Evolutionary conservation across 345 rosid species (phyloP).

Genomic region (Bruguiera sexangula): DNA sequence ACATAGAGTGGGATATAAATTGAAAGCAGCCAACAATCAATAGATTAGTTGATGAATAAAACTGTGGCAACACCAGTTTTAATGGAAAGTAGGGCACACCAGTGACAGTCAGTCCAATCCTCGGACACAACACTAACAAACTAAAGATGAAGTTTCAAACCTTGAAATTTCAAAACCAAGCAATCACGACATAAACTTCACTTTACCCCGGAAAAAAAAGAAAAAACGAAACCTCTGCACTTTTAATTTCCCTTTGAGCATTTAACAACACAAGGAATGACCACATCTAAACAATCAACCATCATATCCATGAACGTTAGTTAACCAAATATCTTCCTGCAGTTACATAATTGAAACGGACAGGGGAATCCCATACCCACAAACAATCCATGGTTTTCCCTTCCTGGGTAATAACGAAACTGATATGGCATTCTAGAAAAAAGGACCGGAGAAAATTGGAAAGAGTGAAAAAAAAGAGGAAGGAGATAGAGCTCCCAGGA

Average conservation of each 20-base stretch:
- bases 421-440: neutral
- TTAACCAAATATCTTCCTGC: neutral
- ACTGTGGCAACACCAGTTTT: too few relatives aligned
- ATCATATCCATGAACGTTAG: neutral
- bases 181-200: neutral
- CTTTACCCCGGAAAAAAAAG: neutral
- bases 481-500: too few relatives aligned
- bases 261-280: neutral
- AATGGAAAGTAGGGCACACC: too few relatives aligned
- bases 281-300: neutral
- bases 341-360: neutral
- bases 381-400: conserved; percentile 7
- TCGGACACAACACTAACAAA: neutral
- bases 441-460: neutral
- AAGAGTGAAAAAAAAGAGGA: neutral
- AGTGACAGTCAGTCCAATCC: too few relatives aligned
- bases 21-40: too few relatives aligned
- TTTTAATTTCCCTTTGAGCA: neutral
- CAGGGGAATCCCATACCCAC: neutral
- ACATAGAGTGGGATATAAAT: too few relatives aligned
- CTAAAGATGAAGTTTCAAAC: conserved; percentile 4
- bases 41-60: too few relatives aligned
- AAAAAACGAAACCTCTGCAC: neutral
- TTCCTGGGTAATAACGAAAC: too few relatives aligned
- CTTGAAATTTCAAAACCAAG: neutral